These are phyloP conservation scores for Rhizopogon rudus DNA, from an alignment of 768 basidiomycete species.

Conservation along the genomic window DNA sequence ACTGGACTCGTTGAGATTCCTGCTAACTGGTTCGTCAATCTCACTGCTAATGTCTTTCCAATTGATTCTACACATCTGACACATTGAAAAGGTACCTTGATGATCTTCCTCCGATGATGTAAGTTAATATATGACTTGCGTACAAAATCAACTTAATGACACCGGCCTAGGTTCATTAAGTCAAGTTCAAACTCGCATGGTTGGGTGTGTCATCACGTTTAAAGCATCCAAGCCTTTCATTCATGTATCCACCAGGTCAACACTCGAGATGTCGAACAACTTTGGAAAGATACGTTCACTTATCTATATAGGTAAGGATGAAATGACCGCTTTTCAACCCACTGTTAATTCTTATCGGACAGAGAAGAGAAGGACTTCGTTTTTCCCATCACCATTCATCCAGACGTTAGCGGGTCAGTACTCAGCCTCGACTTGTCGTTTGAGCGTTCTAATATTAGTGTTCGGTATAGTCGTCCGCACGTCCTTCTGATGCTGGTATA, in stretches of 20 bases:
- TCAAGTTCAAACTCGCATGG: conserved; percentile 64
- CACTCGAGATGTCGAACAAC: conserved; percentile 56
- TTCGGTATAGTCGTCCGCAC: conserved; percentile 48
- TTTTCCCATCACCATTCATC: conserved; percentile 78
- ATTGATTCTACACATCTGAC: neutral
- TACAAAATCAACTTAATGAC: neutral
- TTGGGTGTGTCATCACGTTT: conserved; percentile 38
- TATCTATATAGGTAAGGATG: conserved; percentile 53
- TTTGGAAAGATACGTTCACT: conserved; percentile 74
- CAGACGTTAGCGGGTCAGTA: conserved; percentile 64
- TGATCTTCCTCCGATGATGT: conserved; percentile 75
- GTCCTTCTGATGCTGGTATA: conserved; percentile 68
- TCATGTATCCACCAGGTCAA: conserved; percentile 42
- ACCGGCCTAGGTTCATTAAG: conserved; percentile 57
- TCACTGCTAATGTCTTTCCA: neutral
- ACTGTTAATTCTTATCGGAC: neutral
- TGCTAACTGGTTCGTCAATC: conserved; percentile 53
- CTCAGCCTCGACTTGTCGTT: neutral
- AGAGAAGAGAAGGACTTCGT: conserved; percentile 62
- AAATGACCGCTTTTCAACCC: neutral
- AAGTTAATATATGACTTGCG: conserved; percentile 6
- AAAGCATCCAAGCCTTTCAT: neutral
- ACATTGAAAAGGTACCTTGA: conserved; percentile 51
- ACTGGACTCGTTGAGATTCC: conserved; percentile 64
- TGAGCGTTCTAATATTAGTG: conserved; percentile 4